Base-by-base conservation (phyloP, 805 yeast genomes). In the Saccharomycopsis sp. region DNA sequence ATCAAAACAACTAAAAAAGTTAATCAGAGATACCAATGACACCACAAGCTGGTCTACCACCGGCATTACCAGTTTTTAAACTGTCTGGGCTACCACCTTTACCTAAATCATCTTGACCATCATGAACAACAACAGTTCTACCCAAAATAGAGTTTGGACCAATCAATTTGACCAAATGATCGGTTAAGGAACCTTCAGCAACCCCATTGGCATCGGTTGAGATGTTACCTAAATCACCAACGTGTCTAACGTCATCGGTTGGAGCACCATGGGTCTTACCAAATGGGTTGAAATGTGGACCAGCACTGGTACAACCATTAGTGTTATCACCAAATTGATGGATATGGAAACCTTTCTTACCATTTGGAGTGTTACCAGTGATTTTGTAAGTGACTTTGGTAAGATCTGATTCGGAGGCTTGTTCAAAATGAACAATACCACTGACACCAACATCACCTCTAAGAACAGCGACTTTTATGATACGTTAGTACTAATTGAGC, bases 311-410 rank as follows among this genome's bases (percentile, higher is more conserved):
- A 70, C 98, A 92, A 52, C 98, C 98, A 63, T 92, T 92, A 67
- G 98, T 86, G 78, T 85, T 86, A 72, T 92, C 98, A 69, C 98
- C 98, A 58, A 92, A 92, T 60, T 85, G 81, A 67, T 92, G 98
- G 60, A 92, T 69, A 74, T 92, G 98, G 95, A 92, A 89, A 40
- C 98, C 98, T 66, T 95, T 79, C 60, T 72, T 67, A 38, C 95
- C 89, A 57, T 84, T 80, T 47, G 96, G 69, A 51, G 76, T 79
- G 66, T 87, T 85, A 62, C 98, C 98, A 44, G 75, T 57, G 59
- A 92, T 83, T 56, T 89, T 94, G 78, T 86, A 92, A 18, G 87
- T 53, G 53, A 92, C 72, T 35, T 85, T 80, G 58, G 95, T 85
- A 63, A 94, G 94, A 29, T 74, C 87, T 40, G 69, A 56, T 62